A percentile compares a stretch with the other conserved stretches of the same genome.
Evolutionary conservation across 345 rosid genomes (phyloP).

Genomic region (Euphorbia lathyris): DNA sequence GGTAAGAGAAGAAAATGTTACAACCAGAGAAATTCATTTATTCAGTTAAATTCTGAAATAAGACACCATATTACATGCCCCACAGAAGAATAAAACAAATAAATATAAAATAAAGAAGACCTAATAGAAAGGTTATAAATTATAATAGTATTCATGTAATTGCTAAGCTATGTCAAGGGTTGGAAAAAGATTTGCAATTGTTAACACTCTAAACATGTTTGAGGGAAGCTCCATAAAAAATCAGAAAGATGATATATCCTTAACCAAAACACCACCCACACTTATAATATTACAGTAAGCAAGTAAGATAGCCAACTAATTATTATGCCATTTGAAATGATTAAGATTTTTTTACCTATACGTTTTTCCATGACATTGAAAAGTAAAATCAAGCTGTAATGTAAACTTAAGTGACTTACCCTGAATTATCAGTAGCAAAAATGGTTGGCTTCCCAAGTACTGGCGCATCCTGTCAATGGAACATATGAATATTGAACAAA

Average conservation of each 20-base stretch:
- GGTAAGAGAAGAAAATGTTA: neutral
- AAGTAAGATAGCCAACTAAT: neutral
- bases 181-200: neutral
- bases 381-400: neutral
- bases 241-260: neutral
- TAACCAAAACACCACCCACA: neutral
- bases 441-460: conserved; percentile 79
- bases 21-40: neutral
- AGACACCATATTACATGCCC: neutral
- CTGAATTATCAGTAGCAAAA: conserved; percentile 43
- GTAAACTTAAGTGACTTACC: conserved; percentile 49
- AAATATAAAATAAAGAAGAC: neutral
- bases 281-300: neutral
- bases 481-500: conserved; percentile 8
- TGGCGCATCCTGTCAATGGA: conserved; percentile 74
- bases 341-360: neutral
- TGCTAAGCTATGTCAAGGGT: neutral
- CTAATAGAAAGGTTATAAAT: neutral
- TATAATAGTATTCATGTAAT: neutral
- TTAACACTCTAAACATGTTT: neutral
- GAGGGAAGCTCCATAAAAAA: neutral
- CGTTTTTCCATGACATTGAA: neutral
- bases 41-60: neutral
- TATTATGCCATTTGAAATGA: neutral
- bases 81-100: neutral